Evolutionary conservation across 768 basidiomycete species (phyloP).

Genomic region (Boletus tylopilopsis): DNA sequence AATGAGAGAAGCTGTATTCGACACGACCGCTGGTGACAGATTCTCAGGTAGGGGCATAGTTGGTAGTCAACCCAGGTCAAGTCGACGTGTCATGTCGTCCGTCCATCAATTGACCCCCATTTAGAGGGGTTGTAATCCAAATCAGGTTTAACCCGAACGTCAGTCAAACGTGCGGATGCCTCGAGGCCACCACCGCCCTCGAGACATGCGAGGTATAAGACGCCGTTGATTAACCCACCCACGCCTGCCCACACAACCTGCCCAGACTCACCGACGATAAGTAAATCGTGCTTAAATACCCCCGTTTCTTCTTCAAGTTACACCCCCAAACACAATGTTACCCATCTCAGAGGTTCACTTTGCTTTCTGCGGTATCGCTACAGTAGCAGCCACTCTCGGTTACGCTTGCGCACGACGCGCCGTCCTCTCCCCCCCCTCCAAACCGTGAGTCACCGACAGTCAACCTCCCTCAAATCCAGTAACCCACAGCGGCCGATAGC

Average conservation of each 20-base stretch:
- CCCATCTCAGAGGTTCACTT: slow-evolving; percentile 52
- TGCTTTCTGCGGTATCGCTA: slow-evolving; percentile 54
- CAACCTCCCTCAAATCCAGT: slow-evolving; percentile 27
- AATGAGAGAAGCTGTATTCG: slow-evolving; percentile 87
- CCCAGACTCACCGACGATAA: slow-evolving; percentile 21
- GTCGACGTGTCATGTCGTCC: no score
- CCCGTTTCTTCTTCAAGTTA: no score
- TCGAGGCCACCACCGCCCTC: slow-evolving; percentile 31
- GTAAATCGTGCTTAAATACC: slow-evolving; percentile 24
- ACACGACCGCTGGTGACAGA: slow-evolving; percentile 66
- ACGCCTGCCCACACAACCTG: slow-evolving; percentile 17
- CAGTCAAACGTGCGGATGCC: slow-evolving; percentile 24
- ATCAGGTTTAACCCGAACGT: slow-evolving; percentile 8
- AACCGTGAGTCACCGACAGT: slow-evolving; percentile 31
- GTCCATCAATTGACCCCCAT: slow-evolving; percentile 4
- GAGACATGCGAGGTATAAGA: slow-evolving; percentile 30
- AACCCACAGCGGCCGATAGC: slow-evolving; percentile 29
- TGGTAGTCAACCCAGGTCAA: slow-evolving; percentile 49
- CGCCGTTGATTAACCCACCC: slow-evolving; percentile 25
- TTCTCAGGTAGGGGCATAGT: slow-evolving; percentile 69
- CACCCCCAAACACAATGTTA: slow-evolving; percentile 46
- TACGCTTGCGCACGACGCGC: slow-evolving; percentile 51
- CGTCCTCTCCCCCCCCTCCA: slow-evolving; percentile 16
- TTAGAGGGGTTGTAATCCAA: slow-evolving; percentile 8
- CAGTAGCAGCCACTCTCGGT: slow-evolving; percentile 56